Evolutionary conservation across 192 early-diverging fungal genomes (phyloP), one percentile per base, ranked within the genome.

Genomic region (Coemansia sp.): DNA sequence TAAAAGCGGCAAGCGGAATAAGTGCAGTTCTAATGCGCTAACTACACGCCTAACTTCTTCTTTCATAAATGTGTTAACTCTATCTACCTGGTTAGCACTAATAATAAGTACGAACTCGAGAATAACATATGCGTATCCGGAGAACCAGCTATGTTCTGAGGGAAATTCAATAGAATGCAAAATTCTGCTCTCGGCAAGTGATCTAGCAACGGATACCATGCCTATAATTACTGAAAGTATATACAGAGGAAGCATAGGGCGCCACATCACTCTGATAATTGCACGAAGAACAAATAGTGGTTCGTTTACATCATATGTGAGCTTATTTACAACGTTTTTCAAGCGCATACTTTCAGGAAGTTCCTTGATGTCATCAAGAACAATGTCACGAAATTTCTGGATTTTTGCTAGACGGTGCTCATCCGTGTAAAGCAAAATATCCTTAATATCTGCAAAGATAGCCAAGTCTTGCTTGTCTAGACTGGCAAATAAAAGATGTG

Each of bases 1-100:
- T 4, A 54, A 15, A 29, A 77, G 69, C 5, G 69, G 75, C 43
- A 71, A 34, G 6, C 66, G 62, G 19, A 77, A 67, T 1, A 77
- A 49, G 43, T 60, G 65, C 5, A 77, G 62, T 33, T 72, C 19
- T 0, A 77, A 17, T 11, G 62, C 75, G 5, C 34, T 41, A 9
- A 29, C 20, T 43, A 71, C 66, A 1, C 65, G 19, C 0, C 35
- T 9, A 8, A 57, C 43, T 41, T 78, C 75, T 0, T 19, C 19
- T 5, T 2, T 14, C 2, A 42, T 23, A 2, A 54, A 61, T 6
- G 15, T 11, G 2, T 5, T 1, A 20, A 73, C 9, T 2, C 41
- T 50, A 0, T 20, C 8, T 6, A 15, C 17, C 29, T 78, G 75
- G 6, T 17, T 33, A 8, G 50, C 22, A 2, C 68, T 0, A 11